Evolutionary conservation across 805 yeast genomes (phyloP).

Genomic region (Saturnispora zaruensis): DNA sequence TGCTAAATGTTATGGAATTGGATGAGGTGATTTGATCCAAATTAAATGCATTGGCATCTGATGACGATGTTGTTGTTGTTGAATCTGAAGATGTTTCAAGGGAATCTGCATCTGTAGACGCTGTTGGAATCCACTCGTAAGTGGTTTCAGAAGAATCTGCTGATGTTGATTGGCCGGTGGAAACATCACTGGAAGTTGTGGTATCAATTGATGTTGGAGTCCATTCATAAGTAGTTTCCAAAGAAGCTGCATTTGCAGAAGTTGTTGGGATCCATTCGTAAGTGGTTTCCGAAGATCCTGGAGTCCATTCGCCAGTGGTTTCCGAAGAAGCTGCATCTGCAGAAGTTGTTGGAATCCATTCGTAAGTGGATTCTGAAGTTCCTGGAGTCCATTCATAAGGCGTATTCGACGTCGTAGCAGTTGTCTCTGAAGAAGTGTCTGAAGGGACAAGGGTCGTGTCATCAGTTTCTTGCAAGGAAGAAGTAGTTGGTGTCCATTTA

Average conservation of each 20-base stretch:
- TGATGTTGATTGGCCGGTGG: background rate
- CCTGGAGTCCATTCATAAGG: background rate
- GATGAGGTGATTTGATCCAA: background rate
- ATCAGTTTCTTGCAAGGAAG: background rate
- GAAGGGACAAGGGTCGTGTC: background rate
- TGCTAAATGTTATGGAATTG: background rate
- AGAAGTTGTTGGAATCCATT: background rate
- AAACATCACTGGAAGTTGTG: background rate
- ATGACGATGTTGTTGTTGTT: background rate
- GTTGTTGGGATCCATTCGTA: background rate
- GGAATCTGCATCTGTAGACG: background rate
- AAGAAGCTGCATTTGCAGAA: background rate
- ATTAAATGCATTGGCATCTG: background rate
- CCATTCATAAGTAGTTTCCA: background rate
- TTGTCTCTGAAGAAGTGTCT: background rate
- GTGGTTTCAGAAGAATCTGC: background rate
- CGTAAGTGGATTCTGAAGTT: background rate
- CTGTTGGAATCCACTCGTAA: background rate
- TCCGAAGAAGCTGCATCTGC: background rate
- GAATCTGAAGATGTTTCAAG: background rate
- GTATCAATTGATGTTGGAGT: background rate
- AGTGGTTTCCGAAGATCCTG: background rate
- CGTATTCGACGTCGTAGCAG: background rate
- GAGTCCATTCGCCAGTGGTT: background rate
- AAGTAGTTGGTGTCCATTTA: background rate